Percentiles rank a stretch among this genome's conserved stretches.
These are phyloP conservation scores for Fulvia fulva DNA, from an alignment of 2,329 filamentous ascomycete genomes.

Conservation along the genomic window DNA sequence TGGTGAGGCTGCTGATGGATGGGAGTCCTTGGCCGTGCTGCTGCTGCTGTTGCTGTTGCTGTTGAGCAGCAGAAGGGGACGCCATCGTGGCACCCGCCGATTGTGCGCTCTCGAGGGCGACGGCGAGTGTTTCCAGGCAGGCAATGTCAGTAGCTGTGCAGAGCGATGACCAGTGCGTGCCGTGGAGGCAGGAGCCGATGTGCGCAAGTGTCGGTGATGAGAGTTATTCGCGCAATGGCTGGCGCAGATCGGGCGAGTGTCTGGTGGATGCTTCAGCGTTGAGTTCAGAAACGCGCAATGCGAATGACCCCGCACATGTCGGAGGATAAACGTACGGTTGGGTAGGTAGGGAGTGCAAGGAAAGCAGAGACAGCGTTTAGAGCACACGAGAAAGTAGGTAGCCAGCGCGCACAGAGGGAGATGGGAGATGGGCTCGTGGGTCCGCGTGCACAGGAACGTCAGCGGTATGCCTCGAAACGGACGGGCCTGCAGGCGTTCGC, in stretches of 20 bases:
- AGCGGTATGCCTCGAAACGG: constrained; percentile 17
- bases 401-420: constrained; percentile 8
- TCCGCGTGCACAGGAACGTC: constrained; percentile 17
- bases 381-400: constrained; percentile 13
- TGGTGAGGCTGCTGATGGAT: constrained; percentile 36
- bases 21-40: constrained; percentile 29
- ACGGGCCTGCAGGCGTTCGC: constrained; percentile 23
- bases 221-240: constrained; percentile 3
- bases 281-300: constrained; percentile 5
- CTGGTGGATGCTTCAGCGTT: constrained; percentile 2
- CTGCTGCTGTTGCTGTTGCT: constrained; percentile 21
- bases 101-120: constrained; percentile 2
- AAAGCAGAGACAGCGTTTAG: constrained; percentile 10
- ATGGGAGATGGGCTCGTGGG: constrained; percentile 20
- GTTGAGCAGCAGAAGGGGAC: constrained; percentile 16
- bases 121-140: background rate
- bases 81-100: constrained; percentile 22
- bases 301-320: constrained; percentile 13
- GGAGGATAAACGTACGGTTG: constrained; percentile 24
- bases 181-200: background rate
- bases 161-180: background rate
- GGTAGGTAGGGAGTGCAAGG: constrained; percentile 9
- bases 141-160: background rate
- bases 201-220: background rate
- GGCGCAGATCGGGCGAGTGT: constrained; percentile 7